Evolutionary conservation across 1,284 basidiomycete genomes (phyloP).

Genomic region (Austroboletus niveus): DNA sequence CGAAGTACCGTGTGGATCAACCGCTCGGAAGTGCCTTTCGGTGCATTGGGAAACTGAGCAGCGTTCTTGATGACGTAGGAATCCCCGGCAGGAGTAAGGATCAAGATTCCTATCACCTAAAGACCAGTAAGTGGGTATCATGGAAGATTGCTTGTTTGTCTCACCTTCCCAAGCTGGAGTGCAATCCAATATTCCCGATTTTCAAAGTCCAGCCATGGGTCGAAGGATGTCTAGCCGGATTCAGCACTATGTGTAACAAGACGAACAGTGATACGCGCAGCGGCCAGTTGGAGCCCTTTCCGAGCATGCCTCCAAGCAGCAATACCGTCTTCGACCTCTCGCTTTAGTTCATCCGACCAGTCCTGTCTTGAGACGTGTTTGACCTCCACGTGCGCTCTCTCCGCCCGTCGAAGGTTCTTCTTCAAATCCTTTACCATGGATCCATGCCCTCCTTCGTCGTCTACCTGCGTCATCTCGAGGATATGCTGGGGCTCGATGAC

Average conservation of each 20-base stretch:
- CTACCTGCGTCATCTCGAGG: conserved; percentile 37
- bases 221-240: conserved; percentile 33
- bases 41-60: conserved; percentile 43
- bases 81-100: conserved; percentile 40
- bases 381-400: conserved; percentile 38
- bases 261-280: conserved; percentile 23
- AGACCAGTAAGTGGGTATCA: background rate
- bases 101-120: conserved; percentile 41
- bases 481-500: conserved; percentile 41
- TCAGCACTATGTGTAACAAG: background rate
- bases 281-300: conserved; percentile 42
- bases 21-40: conserved; percentile 45
- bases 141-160: background rate
- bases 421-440: conserved; percentile 43
- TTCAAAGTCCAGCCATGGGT: conserved; percentile 44
- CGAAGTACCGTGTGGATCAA: conserved; percentile 43
- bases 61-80: conserved; percentile 49
- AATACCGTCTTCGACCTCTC: conserved; percentile 40
- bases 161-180: conserved; percentile 24
- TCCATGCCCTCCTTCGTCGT: conserved; percentile 33
- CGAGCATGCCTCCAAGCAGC: conserved; percentile 38
- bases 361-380: conserved; percentile 30
- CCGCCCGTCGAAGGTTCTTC: conserved; percentile 44
- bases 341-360: conserved; percentile 37
- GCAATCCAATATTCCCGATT: conserved; percentile 47